Base-by-base conservation (phyloP, 179 eudicot species). In the Beta corolliflora region DNA sequence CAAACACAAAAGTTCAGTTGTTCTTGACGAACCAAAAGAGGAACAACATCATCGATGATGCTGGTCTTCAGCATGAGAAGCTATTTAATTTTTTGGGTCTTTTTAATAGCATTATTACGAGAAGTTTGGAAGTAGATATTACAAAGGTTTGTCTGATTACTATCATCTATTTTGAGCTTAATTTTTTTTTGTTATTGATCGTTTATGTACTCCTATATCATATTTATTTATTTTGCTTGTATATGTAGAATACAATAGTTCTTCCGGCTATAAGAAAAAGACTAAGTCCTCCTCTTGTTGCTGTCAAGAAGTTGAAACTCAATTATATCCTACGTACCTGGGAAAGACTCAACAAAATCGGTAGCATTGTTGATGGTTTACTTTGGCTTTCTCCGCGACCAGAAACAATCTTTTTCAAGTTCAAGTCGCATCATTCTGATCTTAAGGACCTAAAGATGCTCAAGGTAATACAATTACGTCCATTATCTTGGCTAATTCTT, bases 371-470 rank as follows among this genome's bases (percentile, higher is more conserved):
- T 25, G 77, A 73, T 29, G 0, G 21, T 73, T 64, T 73, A 53
- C 46, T 73, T 25, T 73, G 77, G 77, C 46, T 73, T 73, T 53
- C 77, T 5, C n/a, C 77, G 16, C 10, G 63, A 5, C 52, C 46
- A 25, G 36, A 74, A 23, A 29, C 18, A 12, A 9, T 71, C 31
- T 19, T 66, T 56, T 71, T 92, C 88, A 14, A 41, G 12, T 65
- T 25, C 29, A 25, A 25, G 29, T 25, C 29, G 29, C 29, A 25
- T 25, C 1, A 25, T 25, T 25, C 29, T 25, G 29, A 25, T 25
- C 29, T 25, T 25, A 25, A 25, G 29, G 29, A 25, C 29, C 0
- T 25, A 25, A 65, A 9, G 70, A 29, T 7, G 45, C 29, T 65
- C 9, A 19, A 65, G 70, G 45, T 65, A 65, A 7, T 10, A 25